Percentiles rank a stretch among this genome's conserved stretches.
Evolutionary conservation across 1,284 basidiomycete species (phyloP).

Genomic region (Apiotrichum mycotoxinovorans): DNA sequence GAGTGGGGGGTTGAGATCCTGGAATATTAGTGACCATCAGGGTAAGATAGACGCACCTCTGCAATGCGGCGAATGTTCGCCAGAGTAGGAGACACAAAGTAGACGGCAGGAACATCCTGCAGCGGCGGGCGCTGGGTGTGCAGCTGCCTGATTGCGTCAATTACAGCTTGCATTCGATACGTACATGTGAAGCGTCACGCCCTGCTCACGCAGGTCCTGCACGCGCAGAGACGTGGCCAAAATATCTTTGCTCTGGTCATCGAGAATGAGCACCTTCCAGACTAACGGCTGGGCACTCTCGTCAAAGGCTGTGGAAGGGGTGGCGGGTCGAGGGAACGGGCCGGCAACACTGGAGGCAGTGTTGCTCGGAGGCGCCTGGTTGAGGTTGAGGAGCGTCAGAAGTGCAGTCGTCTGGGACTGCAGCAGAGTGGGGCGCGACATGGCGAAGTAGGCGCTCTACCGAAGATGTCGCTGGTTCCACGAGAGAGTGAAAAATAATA

Average conservation of each 20-base stretch:
- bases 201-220: slow-evolving; percentile 91
- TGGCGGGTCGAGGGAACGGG: slow-evolving; percentile 38
- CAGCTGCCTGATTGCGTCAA: slow-evolving; percentile 63
- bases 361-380: slow-evolving; percentile 36
- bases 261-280: slow-evolving; percentile 95
- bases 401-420: slow-evolving; percentile 53
- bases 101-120: slow-evolving; percentile 93
- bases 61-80: slow-evolving; percentile 84
- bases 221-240: slow-evolving; percentile 92
- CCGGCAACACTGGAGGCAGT: slow-evolving; percentile 28
- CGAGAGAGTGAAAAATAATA: neutral
- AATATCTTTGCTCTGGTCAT: slow-evolving; percentile 93
- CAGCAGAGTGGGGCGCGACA: slow-evolving; percentile 50
- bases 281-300: slow-evolving; percentile 63
- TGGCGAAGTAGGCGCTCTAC: slow-evolving; percentile 9
- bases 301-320: slow-evolving; percentile 35
- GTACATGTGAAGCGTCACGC: slow-evolving; percentile 95
- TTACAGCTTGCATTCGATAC: slow-evolving; percentile 38
- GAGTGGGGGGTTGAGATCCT: slow-evolving; percentile 70
- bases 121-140: slow-evolving; percentile 84
- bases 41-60: slow-evolving; percentile 56
- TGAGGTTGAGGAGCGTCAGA: slow-evolving; percentile 54
- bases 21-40: neutral
- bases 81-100: slow-evolving; percentile 90
- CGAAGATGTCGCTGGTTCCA: neutral